Base-by-base conservation (phyloP, 2,329 filamentous ascomycete species). In the Diatrype stigma region DNA sequence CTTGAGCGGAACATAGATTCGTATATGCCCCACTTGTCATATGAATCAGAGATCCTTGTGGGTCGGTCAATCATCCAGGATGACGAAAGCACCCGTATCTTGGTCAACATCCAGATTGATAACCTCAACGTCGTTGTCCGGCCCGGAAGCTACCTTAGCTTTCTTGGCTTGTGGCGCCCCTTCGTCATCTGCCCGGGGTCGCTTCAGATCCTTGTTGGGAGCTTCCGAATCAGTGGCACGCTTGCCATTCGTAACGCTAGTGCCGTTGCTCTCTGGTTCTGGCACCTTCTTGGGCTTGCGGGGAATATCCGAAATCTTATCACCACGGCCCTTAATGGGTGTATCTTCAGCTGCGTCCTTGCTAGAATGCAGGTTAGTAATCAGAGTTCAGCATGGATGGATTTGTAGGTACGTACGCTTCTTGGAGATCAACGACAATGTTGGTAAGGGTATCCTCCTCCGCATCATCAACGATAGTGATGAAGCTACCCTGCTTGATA, bases 401-500 rank as follows among this genome's bases (percentile, higher is more conserved):
- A n/a, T 55, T 49, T 16, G 32, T 23, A 32, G 38, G 48, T 14
- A 70, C 79, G 49, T 75, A 86, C 81, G 78, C 73, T 66, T 84
- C 78, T 59, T 84, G 78, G 48, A 90, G 76, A 56, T 82, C 80
- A 14, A 96, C 74, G 47, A 93, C 79, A 2, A 97, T 78, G 56
- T 96, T 93, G 50, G 96, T 86, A 53, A 88, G 85, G 0, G 87
- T 79, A 45, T 82, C 77, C 1, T 86, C 78, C 40, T 90, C 86
- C 48, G 92, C 87, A 45, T 90, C 87, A 51, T 95, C 94, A n/a
- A 87, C 85, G 48, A 97, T 74, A 0, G 89, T 95, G 56, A 97
- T 70, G 66, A 95, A 93, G 48, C 80, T 85, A 56, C 88, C 88
- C 22, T 80, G 75, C 51, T 80, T 80, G 60, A 96, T 82, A 11